phyloP scores from a whole-genome alignment of 163 green algal genomes.

The Trebouxia gelatinosa region DNA sequence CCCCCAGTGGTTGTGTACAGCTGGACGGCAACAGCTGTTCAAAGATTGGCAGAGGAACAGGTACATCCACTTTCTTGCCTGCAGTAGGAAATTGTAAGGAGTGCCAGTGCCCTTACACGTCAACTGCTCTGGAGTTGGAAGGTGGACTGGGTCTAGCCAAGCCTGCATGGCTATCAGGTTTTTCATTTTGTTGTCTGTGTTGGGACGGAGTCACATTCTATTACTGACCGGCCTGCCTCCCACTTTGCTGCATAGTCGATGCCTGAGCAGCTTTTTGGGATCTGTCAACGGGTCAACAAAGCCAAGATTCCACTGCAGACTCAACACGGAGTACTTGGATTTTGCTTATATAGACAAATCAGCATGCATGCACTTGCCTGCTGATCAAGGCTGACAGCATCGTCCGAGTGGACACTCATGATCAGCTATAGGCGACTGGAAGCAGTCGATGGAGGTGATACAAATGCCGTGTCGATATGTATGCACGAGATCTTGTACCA shows the following conservation, averaged over 20 bases:
- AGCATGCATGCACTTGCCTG: too few relatives aligned
- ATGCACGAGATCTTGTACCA: too few relatives aligned
- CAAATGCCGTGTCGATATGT: too few relatives aligned
- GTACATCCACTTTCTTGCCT: constrained; percentile 6
- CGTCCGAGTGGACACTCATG: too few relatives aligned
- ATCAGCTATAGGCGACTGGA: too few relatives aligned
- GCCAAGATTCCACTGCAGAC: constrained; percentile 60
- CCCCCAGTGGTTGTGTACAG: background rate
- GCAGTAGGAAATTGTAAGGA: constrained; percentile 7
- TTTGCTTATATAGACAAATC: too few relatives aligned
- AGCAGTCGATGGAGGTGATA: too few relatives aligned
- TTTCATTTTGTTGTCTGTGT: background rate
- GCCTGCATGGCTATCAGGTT: constrained; percentile 38
- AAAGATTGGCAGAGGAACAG: background rate
- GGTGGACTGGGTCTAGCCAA: constrained; percentile 72
- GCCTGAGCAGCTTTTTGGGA: constrained; percentile 58
- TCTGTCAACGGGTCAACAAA: constrained; percentile 57
- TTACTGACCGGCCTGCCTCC: constrained; percentile 58
- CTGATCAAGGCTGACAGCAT: too few relatives aligned
- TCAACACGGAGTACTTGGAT: too few relatives aligned
- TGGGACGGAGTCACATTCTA: background rate
- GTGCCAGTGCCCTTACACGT: background rate
- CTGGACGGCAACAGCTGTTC: background rate
- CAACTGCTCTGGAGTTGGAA: background rate
- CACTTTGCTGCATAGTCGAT: constrained; percentile 82